These are phyloP conservation scores for Gossypium gossypioides DNA, from an alignment of 441 rosid genomes.

Conservation along the genomic window DNA sequence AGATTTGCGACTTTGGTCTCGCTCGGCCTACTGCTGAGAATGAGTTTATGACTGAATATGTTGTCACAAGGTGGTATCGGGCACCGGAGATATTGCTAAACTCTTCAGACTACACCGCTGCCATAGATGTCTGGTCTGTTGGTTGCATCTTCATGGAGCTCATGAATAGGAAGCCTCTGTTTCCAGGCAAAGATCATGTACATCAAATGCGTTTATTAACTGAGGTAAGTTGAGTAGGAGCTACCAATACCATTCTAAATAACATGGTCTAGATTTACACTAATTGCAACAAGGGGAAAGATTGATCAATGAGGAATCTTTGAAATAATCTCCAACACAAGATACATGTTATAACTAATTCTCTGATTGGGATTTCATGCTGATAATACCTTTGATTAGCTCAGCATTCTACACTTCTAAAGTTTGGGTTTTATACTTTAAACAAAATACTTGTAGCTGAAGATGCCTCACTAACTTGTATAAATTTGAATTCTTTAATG, in stretches of 20 bases:
- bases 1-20: constrained; percentile 90
- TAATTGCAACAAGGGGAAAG: background rate
- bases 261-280: background rate
- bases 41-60: constrained; percentile 87
- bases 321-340: background rate
- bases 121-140: constrained; percentile 90
- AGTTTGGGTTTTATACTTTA: background rate
- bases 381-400: background rate
- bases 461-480: background rate
- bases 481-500: background rate
- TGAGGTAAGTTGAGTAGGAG: constrained; percentile 31
- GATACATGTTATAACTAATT: background rate
- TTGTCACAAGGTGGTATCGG: constrained; percentile 92
- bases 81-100: constrained; percentile 76
- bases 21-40: constrained; percentile 61
- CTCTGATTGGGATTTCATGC: background rate
- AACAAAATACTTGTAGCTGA: background rate
- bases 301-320: background rate
- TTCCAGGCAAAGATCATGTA: constrained; percentile 75
- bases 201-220: constrained; percentile 75
- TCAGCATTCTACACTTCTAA: background rate
- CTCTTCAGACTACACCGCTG: constrained; percentile 69
- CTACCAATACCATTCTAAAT: background rate
- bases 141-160: constrained; percentile 89
- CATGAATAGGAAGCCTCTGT: constrained; percentile 69